Percentiles rank a stretch among this genome's conserved stretches.
Conservation (phyloP, 495 filamentous ascomycete species). For the Daldinia vernicosa region DNA sequence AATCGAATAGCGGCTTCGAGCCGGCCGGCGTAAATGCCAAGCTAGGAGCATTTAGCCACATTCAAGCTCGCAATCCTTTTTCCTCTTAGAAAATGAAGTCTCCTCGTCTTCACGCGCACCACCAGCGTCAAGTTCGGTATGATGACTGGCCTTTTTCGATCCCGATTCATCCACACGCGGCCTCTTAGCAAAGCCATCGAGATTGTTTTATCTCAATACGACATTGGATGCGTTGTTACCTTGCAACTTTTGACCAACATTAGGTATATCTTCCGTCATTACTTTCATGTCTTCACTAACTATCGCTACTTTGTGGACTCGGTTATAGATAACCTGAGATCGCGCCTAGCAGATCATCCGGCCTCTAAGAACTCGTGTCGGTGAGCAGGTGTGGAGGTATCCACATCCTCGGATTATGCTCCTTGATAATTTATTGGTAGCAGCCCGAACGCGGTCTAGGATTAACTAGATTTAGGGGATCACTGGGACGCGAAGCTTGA, state of each 20-base stretch:
- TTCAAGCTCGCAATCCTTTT: not conserved
- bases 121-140: not conserved
- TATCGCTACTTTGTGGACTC: slow-evolving; percentile 4
- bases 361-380: slow-evolving; percentile 8
- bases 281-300: not conserved
- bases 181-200: slow-evolving; percentile 11
- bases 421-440: slow-evolving; percentile 20
- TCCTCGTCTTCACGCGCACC: not conserved
- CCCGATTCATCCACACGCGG: not conserved
- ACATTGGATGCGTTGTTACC: slow-evolving; percentile 14
- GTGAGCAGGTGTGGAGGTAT: slow-evolving; percentile 27
- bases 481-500: not conserved
- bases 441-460: slow-evolving; percentile 7
- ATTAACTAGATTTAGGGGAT: slow-evolving; percentile 6
- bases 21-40: slow-evolving; percentile 17
- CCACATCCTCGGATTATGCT: slow-evolving; percentile 12
- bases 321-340: slow-evolving; percentile 14
- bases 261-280: slow-evolving; percentile 14
- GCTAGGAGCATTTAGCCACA: slow-evolving; percentile 17
- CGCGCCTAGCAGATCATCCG: slow-evolving; percentile 4
- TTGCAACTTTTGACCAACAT: not conserved
- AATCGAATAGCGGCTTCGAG: slow-evolving; percentile 22
- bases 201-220: slow-evolving; percentile 17
- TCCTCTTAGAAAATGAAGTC: not conserved
- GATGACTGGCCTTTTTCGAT: not conserved